Base-by-base conservation (phyloP, 208 protist species). In the Wallacemonas sp. region DNA sequence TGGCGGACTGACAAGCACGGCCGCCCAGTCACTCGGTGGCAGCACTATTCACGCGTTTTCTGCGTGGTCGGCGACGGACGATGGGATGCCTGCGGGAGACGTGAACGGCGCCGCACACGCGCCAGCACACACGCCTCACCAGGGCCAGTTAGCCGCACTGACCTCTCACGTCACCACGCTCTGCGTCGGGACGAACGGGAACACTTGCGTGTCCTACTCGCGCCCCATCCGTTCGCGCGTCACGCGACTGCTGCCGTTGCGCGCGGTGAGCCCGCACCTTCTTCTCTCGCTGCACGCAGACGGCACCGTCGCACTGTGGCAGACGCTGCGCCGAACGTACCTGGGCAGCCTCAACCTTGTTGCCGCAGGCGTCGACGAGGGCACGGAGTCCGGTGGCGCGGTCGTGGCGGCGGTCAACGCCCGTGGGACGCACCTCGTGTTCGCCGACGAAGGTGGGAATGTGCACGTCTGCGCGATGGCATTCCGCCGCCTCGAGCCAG, bases 261-360 rank as follows among this genome's bases (percentile, higher is more conserved):
- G 66, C 12, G 27, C 44, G 21, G 62, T 91, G 13, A 62, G 81
- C 39, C 64, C 63, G 22, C 66, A 83, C 36, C 60, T 91, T 55
- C 57, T 92, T n/a, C 61, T 94, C 48, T 54, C 70, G 50, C 76
- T 83, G 24, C 85, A 94, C 69, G 66, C 59, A 4, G 89, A 94
- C 58, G 89, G 85, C 52, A 94, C 82, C 8, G 62, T 94, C 12
- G 80, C 76, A 27, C 65, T 89, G 32, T 94, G 89, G 89, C 85
- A 94, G 48, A 86, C 78, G 10, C 41, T 91, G 0, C 85, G 79
- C 3, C 75, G 85, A 17, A 66, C 83, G 33, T 83, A 81, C 54
- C 66, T 94, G 38, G 80, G 79, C n/a, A 66, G 62, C 37, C 66
- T 90, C 22, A 89, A 64, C 67, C 37, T 94, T 19, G 66, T 63